Conservation (phyloP, 768 basidiomycete species). For the Panaeolus papilionaceus region DNA sequence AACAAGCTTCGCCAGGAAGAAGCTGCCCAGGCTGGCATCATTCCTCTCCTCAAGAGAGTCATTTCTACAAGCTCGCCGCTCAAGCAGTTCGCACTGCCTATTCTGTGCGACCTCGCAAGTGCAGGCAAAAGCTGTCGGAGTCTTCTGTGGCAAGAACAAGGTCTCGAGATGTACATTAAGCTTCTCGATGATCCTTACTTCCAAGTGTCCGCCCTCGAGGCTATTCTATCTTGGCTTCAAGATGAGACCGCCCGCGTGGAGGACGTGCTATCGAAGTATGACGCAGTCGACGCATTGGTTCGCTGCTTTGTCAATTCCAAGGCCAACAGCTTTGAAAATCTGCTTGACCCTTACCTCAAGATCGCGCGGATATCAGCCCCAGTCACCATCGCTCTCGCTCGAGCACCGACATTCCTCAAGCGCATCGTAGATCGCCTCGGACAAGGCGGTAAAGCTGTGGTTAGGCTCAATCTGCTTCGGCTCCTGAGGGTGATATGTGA, state of each 20-base stretch:
- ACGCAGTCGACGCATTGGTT: slow-evolving; percentile 70
- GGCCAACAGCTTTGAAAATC: slow-evolving; percentile 89
- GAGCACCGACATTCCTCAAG: slow-evolving; percentile 81
- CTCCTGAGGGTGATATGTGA: slow-evolving; percentile 89
- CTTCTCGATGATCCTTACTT: slow-evolving; percentile 88
- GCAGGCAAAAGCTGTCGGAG: slow-evolving; percentile 93
- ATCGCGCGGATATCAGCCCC: slow-evolving; percentile 81
- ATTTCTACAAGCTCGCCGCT: slow-evolving; percentile 90
- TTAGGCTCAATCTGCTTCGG: slow-evolving; percentile 88
- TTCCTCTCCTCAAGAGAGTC: slow-evolving; percentile 89
- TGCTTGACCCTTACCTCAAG: slow-evolving; percentile 93
- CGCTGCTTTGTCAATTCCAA: slow-evolving; percentile 85
- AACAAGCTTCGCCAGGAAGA: slow-evolving; percentile 97
- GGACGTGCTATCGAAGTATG: slow-evolving; percentile 77
- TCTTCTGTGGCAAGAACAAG: slow-evolving; percentile 92
- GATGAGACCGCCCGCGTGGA: slow-evolving; percentile 96
- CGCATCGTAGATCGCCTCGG: slow-evolving; percentile 84
- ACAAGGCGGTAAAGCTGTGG: slow-evolving; percentile 68
- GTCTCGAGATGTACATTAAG: slow-evolving; percentile 79
- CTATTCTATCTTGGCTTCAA: slow-evolving; percentile 92
- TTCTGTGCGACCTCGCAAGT: slow-evolving; percentile 94
- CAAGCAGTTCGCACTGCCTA: slow-evolving; percentile 96
- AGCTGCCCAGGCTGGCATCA: slow-evolving; percentile 93
- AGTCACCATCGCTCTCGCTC: slow-evolving; percentile 79
- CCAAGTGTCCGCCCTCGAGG: slow-evolving; percentile 91